These are phyloP conservation scores for Nigrospora osmanthi DNA, from an alignment of 2,329 filamentous ascomycete genomes.

Conservation along the genomic window DNA sequence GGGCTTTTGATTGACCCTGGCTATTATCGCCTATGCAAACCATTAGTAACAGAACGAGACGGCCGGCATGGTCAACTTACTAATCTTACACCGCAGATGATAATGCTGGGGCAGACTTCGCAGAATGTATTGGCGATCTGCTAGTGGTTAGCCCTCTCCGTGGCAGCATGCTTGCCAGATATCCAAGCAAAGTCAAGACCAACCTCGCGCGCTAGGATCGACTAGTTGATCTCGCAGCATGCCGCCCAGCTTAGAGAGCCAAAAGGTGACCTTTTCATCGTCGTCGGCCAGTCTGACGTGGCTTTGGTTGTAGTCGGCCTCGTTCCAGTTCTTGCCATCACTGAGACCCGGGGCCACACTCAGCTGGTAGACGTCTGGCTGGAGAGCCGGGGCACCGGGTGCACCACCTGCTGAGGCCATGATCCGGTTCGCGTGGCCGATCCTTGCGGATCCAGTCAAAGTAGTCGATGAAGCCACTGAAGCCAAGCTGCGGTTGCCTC, in stretches of 20 bases:
- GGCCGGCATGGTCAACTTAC: background rate
- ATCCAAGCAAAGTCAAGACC: background rate
- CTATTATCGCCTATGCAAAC: background rate
- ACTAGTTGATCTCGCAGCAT: constrained; percentile 6
- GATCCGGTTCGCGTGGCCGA: too few species aligned
- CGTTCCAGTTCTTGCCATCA: constrained; percentile 6
- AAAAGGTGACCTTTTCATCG: constrained; percentile 5
- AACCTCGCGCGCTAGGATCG: constrained; percentile 2
- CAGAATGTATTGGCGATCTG: constrained; percentile 5
- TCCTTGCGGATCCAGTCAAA: too few species aligned
- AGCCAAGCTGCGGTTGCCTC: too few species aligned
- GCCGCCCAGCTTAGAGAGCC: constrained; percentile 4
- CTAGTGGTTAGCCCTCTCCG: background rate
- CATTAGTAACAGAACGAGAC: background rate
- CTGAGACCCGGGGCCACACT: constrained; percentile 1
- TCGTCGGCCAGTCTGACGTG: constrained; percentile 3
- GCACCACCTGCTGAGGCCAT: too few species aligned
- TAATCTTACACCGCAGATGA: constrained; percentile 6
- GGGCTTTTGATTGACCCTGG: background rate
- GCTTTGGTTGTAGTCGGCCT: constrained; percentile 2
- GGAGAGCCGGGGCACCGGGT: too few species aligned
- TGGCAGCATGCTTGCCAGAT: too few species aligned
- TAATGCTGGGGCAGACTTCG: constrained; percentile 5
- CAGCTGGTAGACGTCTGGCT: background rate
- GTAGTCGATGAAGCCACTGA: too few species aligned